A percentile compares a stretch with the other conserved stretches of the same genome.
Conservation (phyloP, 805 yeast genomes). For the Starmerella stigmatis region DNA sequence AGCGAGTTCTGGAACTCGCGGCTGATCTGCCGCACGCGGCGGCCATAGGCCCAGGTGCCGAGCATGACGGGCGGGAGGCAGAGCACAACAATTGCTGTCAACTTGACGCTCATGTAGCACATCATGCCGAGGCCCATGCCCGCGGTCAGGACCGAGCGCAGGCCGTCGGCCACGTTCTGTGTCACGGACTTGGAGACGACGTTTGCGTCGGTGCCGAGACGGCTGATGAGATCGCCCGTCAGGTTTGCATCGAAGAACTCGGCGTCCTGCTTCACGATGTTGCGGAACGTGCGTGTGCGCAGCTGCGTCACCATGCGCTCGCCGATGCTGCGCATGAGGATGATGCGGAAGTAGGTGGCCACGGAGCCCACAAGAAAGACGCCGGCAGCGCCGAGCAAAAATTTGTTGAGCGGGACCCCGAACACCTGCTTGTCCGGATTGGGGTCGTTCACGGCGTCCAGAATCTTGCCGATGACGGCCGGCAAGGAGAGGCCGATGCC, state of each 20-base stretch:
- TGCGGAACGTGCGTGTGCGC: conserved; percentile 64
- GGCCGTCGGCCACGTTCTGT: conserved; percentile 85
- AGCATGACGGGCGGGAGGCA: conserved; percentile 74
- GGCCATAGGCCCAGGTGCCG: conserved; percentile 75
- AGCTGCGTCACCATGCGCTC: conserved; percentile 79
- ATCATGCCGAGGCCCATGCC: conserved; percentile 84
- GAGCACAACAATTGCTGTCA: conserved; percentile 70
- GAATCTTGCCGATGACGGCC: conserved; percentile 69
- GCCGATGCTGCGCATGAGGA: conserved; percentile 65
- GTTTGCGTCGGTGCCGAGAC: conserved; percentile 80
- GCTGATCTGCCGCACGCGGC: conserved; percentile 61
- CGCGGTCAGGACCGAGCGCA: conserved; percentile 71
- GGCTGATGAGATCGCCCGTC: conserved; percentile 83
- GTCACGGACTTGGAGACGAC: conserved; percentile 78
- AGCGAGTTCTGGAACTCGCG: conserved; percentile 70
- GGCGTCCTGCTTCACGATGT: conserved; percentile 74
- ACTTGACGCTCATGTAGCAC: conserved; percentile 72
- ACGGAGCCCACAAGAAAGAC: conserved; percentile 63
- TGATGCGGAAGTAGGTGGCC: conserved; percentile 74
- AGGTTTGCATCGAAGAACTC: conserved; percentile 81
- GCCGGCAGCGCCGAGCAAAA: conserved; percentile 50
- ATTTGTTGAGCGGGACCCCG: conserved; percentile 54
- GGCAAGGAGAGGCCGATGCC: conserved; percentile 77
- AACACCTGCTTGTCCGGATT: conserved; percentile 33
- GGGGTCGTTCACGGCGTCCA: conserved; percentile 53